Percentiles rank a stretch among this genome's conserved stretches.
Conservation (phyloP, 2,329 filamentous ascomycete genomes). For the Colletotrichum gigasporum region DNA sequence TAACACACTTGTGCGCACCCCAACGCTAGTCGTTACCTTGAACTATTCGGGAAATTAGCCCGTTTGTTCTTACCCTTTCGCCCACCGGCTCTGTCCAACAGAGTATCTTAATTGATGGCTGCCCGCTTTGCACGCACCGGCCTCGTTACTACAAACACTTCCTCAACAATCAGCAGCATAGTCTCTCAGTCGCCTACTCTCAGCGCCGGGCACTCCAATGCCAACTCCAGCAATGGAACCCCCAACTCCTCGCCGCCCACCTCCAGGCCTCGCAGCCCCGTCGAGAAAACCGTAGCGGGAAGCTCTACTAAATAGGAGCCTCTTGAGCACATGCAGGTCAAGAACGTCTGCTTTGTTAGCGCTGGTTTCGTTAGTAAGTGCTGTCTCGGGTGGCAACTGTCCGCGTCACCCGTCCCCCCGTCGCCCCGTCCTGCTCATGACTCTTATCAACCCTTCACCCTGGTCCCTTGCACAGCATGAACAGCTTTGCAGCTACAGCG, state of each 20-base stretch:
- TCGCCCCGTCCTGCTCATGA: slow-evolving; percentile 7
- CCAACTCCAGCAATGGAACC: slow-evolving; percentile 27
- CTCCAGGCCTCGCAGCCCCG: slow-evolving; percentile 31
- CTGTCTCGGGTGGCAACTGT: not conserved
- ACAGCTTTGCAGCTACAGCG: not conserved
- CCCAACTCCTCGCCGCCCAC: slow-evolving; percentile 32
- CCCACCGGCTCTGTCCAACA: slow-evolving; percentile 11
- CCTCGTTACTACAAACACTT: slow-evolving; percentile 20
- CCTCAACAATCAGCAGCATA: slow-evolving; percentile 29
- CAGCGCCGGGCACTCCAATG: slow-evolving; percentile 30
- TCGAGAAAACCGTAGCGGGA: slow-evolving; percentile 3
- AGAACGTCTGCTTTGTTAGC: slow-evolving; percentile 77
- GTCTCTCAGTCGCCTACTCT: slow-evolving; percentile 19
- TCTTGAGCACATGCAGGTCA: slow-evolving; percentile 33
- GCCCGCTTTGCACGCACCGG: slow-evolving; percentile 8
- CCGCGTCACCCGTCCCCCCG: not conserved
- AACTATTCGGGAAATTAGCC: not conserved
- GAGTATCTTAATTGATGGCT: slow-evolving; percentile 26
- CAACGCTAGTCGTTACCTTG: not conserved
- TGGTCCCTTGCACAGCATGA: not conserved
- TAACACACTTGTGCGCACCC: not conserved
- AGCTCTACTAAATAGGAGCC: slow-evolving; percentile 17
- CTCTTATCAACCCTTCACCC: not conserved
- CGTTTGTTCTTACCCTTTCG: not conserved
- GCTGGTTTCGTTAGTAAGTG: slow-evolving; percentile 80